phyloP scores from a whole-genome alignment of 2,329 filamentous ascomycete species.

The Proliferodiscus dingleyae region DNA sequence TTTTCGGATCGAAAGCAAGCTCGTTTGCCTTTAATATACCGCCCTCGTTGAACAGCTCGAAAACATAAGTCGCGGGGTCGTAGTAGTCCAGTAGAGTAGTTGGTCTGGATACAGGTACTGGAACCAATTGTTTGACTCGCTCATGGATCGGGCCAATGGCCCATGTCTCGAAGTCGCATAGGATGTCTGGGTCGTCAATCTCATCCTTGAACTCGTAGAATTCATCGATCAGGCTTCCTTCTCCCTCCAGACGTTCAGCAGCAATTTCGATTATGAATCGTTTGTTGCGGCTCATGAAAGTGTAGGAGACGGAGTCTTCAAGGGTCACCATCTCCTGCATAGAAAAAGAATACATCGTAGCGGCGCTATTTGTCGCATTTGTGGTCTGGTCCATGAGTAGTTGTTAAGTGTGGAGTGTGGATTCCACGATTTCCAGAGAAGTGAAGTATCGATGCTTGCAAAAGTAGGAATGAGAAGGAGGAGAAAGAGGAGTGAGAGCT shows the following conservation, averaged over 20 bases:
- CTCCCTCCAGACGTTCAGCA: slow-evolving; percentile 2
- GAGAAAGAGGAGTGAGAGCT: too few species aligned
- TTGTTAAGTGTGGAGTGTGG: background rate
- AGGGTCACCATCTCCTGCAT: slow-evolving; percentile 1
- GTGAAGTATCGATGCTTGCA: slow-evolving; percentile 1
- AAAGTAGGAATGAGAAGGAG: too few species aligned
- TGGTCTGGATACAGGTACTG: background rate
- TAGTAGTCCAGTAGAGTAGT: slow-evolving; percentile 10
- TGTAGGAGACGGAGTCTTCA: slow-evolving; percentile 2
- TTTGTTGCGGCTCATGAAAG: slow-evolving; percentile 3
- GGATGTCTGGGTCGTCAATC: slow-evolving; percentile 2
- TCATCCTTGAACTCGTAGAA: slow-evolving; percentile 1
- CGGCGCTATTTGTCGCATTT: slow-evolving; percentile 1
- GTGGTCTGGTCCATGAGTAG: slow-evolving; percentile 4
- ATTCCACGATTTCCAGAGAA: slow-evolving; percentile 1
- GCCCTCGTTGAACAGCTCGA: slow-evolving; percentile 10
- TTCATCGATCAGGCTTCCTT: slow-evolving; percentile 1
- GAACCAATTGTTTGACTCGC: slow-evolving; percentile 3
- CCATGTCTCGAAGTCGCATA: slow-evolving; percentile 4
- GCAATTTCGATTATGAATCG: background rate
- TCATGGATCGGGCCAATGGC: slow-evolving; percentile 7
- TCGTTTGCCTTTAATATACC: slow-evolving; percentile 10
- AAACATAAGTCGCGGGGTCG: slow-evolving; percentile 10
- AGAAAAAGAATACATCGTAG: slow-evolving; percentile 2
- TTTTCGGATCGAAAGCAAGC: slow-evolving; percentile 9